phyloP scores from a whole-genome alignment of 1,284 basidiomycete species.

The Cutaneotrichosporon sp. region DNA sequence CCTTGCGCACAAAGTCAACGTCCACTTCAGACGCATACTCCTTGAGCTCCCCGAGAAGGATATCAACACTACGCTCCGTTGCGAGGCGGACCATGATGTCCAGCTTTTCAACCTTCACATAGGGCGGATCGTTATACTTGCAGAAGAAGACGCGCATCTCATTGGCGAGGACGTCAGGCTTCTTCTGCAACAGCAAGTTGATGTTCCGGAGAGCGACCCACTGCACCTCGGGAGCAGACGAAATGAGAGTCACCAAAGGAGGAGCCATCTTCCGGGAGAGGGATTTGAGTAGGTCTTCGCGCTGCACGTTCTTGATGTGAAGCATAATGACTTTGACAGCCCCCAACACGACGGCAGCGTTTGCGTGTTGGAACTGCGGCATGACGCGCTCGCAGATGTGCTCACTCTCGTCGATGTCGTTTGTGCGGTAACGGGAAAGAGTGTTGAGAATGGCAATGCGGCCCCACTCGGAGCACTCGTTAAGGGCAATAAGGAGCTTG shows the following conservation, averaged over 20 bases:
- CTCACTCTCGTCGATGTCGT: conserved; percentile 89
- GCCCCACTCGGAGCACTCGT: conserved; percentile 99
- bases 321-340: conserved; percentile 98
- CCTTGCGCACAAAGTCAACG: conserved; percentile 95
- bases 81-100: conserved; percentile 98
- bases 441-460: conserved; percentile 87
- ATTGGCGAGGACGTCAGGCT: conserved; percentile 86
- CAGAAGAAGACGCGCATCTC: conserved; percentile 99
- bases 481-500: conserved; percentile 89
- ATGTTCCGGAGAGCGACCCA: conserved; percentile 97
- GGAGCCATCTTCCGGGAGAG: conserved; percentile 96
- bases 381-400: conserved; percentile 98
- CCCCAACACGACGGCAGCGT: conserved; percentile 88
- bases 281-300: conserved; percentile 81
- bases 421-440: conserved; percentile 72
- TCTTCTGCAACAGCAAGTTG: conserved; percentile 88
- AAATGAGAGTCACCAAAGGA: conserved; percentile 87
- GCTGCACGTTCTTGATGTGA: conserved; percentile 75
- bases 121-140: conserved; percentile 99
- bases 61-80: conserved; percentile 80
- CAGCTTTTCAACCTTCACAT: conserved; percentile 96
- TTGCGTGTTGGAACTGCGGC: conserved; percentile 96
- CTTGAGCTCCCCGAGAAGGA: conserved; percentile 87
- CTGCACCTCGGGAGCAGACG: conserved; percentile 96
- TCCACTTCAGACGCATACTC: conserved; percentile 99